phyloP scores from a whole-genome alignment of 2,329 filamentous ascomycete species.

The Aureobasidium sp. region DNA sequence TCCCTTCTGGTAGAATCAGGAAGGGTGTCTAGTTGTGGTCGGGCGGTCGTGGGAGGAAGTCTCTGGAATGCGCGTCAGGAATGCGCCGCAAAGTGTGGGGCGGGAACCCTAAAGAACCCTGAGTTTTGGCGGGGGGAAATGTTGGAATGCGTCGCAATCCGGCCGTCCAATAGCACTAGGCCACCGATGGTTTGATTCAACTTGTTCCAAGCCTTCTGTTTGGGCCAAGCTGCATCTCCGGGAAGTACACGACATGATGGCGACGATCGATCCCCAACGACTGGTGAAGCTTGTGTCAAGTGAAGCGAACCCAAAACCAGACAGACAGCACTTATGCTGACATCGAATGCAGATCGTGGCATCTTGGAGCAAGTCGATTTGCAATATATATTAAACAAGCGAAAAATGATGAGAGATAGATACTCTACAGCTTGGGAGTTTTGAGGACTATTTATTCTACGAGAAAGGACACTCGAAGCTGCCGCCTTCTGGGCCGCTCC shows the following conservation, averaged over 20 bases:
- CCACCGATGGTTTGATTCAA: constrained; percentile 61
- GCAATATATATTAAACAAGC: neutral
- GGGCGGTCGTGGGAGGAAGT: neutral
- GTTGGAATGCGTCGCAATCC: neutral
- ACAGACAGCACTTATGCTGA: neutral
- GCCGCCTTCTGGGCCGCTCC: neutral
- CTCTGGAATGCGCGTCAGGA: neutral
- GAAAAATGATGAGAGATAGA: neutral
- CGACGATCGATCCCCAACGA: neutral
- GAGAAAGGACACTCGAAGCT: neutral
- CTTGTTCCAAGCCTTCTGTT: constrained; percentile 46
- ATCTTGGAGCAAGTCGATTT: neutral
- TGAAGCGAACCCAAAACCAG: neutral
- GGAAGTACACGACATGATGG: constrained; percentile 39
- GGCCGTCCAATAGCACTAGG: neutral
- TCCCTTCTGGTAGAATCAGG: neutral
- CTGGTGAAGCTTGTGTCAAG: neutral
- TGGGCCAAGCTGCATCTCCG: constrained; percentile 61
- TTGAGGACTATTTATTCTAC: neutral
- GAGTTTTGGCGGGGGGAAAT: neutral
- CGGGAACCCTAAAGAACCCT: neutral
- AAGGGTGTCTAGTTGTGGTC: neutral
- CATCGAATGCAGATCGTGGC: neutral
- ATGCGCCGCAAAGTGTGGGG: neutral
- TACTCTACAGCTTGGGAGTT: neutral